Evolutionary conservation across 306 rosid genomes (phyloP).

Genomic region (Alnus glutinosa): DNA sequence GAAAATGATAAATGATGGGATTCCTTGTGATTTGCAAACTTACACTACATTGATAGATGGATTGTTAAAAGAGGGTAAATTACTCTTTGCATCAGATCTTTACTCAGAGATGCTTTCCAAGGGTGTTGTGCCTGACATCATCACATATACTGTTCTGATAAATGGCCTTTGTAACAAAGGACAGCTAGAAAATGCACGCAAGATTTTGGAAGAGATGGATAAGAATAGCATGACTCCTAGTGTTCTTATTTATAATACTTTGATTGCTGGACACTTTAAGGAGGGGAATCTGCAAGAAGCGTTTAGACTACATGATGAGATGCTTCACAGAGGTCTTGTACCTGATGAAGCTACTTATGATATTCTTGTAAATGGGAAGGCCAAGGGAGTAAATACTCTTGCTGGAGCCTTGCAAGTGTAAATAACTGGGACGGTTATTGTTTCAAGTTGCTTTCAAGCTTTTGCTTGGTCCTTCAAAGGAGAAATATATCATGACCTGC

Average conservation of each 20-base stretch:
- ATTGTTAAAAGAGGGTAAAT: conserved; percentile 51
- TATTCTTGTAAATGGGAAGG: conserved; percentile 67
- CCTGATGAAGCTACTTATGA: conserved; percentile 64
- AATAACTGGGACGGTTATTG: not conserved
- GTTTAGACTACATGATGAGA: conserved; percentile 76
- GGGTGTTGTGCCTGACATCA: conserved; percentile 64
- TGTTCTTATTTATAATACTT: conserved; percentile 60
- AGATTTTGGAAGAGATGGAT: conserved; percentile 61
- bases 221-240: conserved; percentile 43
- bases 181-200: conserved; percentile 60
- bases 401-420: conserved; percentile 14
- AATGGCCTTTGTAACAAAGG: conserved; percentile 65
- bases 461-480: not conserved
- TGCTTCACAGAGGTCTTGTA: conserved; percentile 76
- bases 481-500: not conserved
- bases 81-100: conserved; percentile 57
- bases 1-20: conserved; percentile 58
- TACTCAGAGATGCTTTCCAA: conserved; percentile 75
- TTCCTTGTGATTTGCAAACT: conserved; percentile 57
- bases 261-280: conserved; percentile 69
- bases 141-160: conserved; percentile 45
- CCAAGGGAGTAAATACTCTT: conserved; percentile 34
- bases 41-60: conserved; percentile 72
- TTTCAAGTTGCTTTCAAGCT: conserved; percentile 7
- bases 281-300: conserved; percentile 72